A percentile compares a stretch with the other conserved stretches of the same genome.
phyloP scores from a whole-genome alignment of 768 basidiomycete genomes.

The Lactarius tabidus region DNA sequence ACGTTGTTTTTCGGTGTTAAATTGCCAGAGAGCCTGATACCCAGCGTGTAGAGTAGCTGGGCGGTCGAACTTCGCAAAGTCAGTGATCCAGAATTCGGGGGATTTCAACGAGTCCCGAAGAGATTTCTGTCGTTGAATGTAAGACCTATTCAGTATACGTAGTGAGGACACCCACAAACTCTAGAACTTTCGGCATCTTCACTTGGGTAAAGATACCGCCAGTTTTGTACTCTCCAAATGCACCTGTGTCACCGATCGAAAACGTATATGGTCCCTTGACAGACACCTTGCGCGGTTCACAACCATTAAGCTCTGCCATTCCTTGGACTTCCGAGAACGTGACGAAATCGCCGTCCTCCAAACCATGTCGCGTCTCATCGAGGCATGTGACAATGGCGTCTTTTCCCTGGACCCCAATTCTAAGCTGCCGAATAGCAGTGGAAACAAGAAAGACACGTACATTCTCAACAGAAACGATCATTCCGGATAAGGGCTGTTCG shows the following conservation, averaged over 20 bases:
- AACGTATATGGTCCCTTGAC: constrained; percentile 99
- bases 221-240: constrained; percentile 67
- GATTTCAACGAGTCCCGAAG: constrained; percentile 75
- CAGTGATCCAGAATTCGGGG: constrained; percentile 90
- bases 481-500: constrained; percentile 87
- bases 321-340: constrained; percentile 96
- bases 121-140: constrained; percentile 66
- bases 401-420: constrained; percentile 48
- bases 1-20: constrained; percentile 56
- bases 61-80: constrained; percentile 96
- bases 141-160: constrained; percentile 1
- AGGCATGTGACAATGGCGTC: constrained; percentile 95
- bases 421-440: constrained; percentile 6
- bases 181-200: constrained; percentile 95
- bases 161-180: constrained; percentile 65
- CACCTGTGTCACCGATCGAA: constrained; percentile 86
- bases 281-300: constrained; percentile 85
- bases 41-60: constrained; percentile 87
- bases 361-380: constrained; percentile 94
- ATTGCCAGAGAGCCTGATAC: constrained; percentile 89
- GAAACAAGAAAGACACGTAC: constrained; percentile 36
- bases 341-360: constrained; percentile 98
- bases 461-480: constrained; percentile 93
- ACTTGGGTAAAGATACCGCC: constrained; percentile 98
- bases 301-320: constrained; percentile 86